Evolutionary conservation across 2,329 filamentous ascomycete species (phyloP).

Genomic region (Myriosclerotinia curreyana): DNA sequence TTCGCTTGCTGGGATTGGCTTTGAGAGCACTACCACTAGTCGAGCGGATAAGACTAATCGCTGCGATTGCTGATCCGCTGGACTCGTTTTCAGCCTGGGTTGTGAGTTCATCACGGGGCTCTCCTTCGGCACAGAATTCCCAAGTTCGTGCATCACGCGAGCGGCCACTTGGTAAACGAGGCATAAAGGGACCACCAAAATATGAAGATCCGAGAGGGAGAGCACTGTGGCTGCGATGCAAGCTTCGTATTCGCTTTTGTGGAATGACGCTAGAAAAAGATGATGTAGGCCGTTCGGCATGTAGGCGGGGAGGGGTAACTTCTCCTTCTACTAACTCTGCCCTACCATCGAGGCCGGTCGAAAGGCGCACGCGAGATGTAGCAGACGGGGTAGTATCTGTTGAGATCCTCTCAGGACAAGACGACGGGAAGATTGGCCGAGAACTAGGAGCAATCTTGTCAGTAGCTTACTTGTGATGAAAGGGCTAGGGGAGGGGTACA

Average conservation of each 20-base stretch:
- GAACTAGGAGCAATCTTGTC: constrained; percentile 28
- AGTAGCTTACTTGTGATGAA: neutral
- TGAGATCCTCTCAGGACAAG: constrained; percentile 36
- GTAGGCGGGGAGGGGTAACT: constrained; percentile 61
- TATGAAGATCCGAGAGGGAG: constrained; percentile 53
- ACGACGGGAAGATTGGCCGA: constrained; percentile 32
- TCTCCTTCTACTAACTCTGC: constrained; percentile 76
- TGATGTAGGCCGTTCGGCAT: constrained; percentile 48
- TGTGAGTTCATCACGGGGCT: constrained; percentile 73
- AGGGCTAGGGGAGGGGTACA: constrained; percentile 24
- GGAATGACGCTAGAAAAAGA: constrained; percentile 43
- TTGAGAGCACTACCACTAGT: constrained; percentile 55
- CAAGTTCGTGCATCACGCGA: constrained; percentile 86
- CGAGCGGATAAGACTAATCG: constrained; percentile 76
- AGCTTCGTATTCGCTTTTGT: constrained; percentile 46
- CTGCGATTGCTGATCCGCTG: constrained; percentile 74
- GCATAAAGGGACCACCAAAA: constrained; percentile 41
- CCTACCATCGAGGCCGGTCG: constrained; percentile 83
- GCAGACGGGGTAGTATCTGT: constrained; percentile 28
- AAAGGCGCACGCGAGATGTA: constrained; percentile 61
- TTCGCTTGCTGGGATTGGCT: constrained; percentile 62
- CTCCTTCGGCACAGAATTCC: constrained; percentile 86
- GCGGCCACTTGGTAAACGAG: constrained; percentile 62
- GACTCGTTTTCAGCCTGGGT: constrained; percentile 78
- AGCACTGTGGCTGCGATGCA: constrained; percentile 71